Base-by-base conservation (phyloP, 495 filamentous ascomycete genomes). In the Ramalina intermedia region DNA sequence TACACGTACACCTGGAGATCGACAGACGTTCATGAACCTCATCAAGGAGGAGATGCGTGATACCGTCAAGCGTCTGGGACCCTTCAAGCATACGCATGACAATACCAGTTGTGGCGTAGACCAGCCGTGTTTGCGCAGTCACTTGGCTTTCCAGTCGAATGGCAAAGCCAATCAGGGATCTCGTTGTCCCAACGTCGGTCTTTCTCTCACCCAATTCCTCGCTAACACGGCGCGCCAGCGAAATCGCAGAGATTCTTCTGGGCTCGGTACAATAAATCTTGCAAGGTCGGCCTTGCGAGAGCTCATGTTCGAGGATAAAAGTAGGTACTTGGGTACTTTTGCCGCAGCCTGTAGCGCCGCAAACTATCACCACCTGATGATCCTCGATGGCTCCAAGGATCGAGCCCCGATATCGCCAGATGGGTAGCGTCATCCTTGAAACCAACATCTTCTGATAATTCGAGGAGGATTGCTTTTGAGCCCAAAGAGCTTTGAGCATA, bases 271-370 rank as follows among this genome's bases (percentile, higher is more conserved):
- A 93, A 62, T 89, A 96, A 16, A 98, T 79, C 60, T 90, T 96
- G 66, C 89, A 96, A 13, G 73, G 66, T 36, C 79, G 83, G 7
- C 88, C 88, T 40, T 80, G 69, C 12, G 77, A 76, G 53, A 98
- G 74, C 57, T 95, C 82, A 52, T 93, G 75, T 56, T 98, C 91
- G 1, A 98, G 67, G 17, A 98, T 77, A 61, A 86, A 98, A 2
- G 87, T 80, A 21, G 91, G 91, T 5, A 95, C 84, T 61, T 98
- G 91, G 0, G 91, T 98, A 66, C 87, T 94, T 70, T 98, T 98
- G 47, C 91, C 91, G 65, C 79, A 95, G 58, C 91, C 91, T 13
- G 91, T 98, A 66, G 96, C 91, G 55, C 90, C 90, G 59, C 87
- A 94, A 29, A 96, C 74, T 47, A 96, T 94, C 6, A 90, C 74